Evolutionary conservation across 768 basidiomycete species (phyloP).

Genomic region (Clitopilus passeckerianus): DNA sequence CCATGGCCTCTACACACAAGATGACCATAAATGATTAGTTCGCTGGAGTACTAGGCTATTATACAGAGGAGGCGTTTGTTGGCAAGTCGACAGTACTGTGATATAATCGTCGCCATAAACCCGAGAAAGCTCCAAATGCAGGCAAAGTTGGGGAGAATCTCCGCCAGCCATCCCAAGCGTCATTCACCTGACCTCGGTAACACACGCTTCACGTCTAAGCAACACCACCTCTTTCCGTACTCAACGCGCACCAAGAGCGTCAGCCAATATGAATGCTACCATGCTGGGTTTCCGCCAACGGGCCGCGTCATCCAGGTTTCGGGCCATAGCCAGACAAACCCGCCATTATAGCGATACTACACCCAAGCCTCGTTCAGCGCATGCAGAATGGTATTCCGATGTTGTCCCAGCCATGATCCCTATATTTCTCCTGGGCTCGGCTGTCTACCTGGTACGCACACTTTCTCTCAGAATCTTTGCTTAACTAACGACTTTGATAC

Average conservation of each 20-base stretch:
- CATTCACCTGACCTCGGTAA: not conserved
- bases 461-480: not conserved
- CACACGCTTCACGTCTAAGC: not conserved
- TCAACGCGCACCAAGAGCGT: not conserved
- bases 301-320: not conserved
- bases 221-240: not conserved
- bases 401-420: slow-evolving; percentile 77
- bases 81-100: not conserved
- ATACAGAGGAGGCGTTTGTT: not conserved
- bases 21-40: not conserved
- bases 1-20: not conserved
- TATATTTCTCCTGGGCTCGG: slow-evolving; percentile 71
- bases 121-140: not conserved
- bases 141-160: not conserved
- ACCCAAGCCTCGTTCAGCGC: slow-evolving; percentile 34
- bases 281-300: not conserved
- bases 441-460: slow-evolving; percentile 62
- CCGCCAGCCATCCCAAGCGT: not conserved
- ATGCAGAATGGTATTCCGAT: slow-evolving; percentile 65
- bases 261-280: not conserved
- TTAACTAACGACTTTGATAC: not conserved
- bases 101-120: not conserved
- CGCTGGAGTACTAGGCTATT: not conserved
- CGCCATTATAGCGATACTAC: slow-evolving; percentile 6
- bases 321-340: not conserved